Evolutionary conservation across 306 rosid species (phyloP), one percentile per base, ranked within the genome.

Genomic region (Sphenostylis stenocarpa): DNA sequence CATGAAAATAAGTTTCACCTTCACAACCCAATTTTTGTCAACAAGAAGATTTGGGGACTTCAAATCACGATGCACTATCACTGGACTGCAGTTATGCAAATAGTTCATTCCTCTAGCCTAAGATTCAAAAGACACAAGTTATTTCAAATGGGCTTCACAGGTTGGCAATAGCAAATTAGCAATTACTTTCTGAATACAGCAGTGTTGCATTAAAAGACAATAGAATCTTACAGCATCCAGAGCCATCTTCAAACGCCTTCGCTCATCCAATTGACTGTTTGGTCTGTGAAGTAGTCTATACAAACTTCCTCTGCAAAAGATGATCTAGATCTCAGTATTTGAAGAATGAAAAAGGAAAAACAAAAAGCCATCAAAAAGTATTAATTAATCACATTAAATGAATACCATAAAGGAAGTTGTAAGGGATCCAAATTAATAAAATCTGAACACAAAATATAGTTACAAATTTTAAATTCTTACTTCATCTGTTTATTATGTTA

Each of bases 81-180:
- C 88, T 11, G 99, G 99, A 62, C 86, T 74, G 90, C 93, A 87
- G 76, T 67, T 92, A 82, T 96, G 99, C 93, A 96, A 87, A 85
- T 96, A 92, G 82, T 92, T 96, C 99, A 96, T 92, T 84, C 99
- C 99, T 62, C 98, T 94, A 65, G 99, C 99, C 99, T 96, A 77
- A 83, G 43, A 69, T 68, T 78, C 77, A 77, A 69, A 80, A 80
- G 58, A 56, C 31, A 62, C 17, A 45, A 23, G 29, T 64, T 68
- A 66, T 15, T 17, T 64, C 78, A 34, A 33, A 48, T 28, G 28
- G 75, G 77, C 57, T 75, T 68, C 70, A 65, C 24, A 24, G 61
- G 70, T 66, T 52, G 62, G 57, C 53, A 69, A n/a, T 21, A 73
- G 26, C 12, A 71, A 8, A 38, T 38, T 38, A 38, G 11, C 3